These are phyloP conservation scores for Pyracantha coccinea DNA, from an alignment of 331 rosid genomes.

Conservation along the genomic window DNA sequence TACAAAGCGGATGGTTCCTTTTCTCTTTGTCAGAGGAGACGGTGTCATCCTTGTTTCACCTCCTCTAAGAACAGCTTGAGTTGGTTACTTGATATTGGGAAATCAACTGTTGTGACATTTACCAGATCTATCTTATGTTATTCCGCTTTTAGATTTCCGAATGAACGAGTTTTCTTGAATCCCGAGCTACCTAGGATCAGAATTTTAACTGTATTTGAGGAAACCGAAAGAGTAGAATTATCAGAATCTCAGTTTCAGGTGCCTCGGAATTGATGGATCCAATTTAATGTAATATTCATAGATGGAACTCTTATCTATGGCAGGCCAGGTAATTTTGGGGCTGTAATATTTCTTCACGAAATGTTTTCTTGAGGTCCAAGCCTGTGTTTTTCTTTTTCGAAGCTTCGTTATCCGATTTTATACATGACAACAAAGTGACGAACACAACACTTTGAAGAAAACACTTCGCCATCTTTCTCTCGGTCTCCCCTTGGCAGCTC, in stretches of 20 bases:
- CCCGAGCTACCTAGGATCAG: not conserved
- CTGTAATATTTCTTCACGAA: no score
- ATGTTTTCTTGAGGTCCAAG: no score
- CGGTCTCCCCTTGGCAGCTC: no score
- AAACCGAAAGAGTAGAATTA: constrained; percentile 2
- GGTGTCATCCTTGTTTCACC: constrained; percentile 99
- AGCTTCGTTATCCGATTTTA: not conserved
- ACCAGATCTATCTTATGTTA: not conserved
- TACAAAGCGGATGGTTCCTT: constrained; percentile 79
- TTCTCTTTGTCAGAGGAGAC: constrained; percentile 96
- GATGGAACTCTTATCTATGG: no score
- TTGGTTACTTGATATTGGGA: constrained; percentile 1
- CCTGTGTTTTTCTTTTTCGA: no score
- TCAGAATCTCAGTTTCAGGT: not conserved
- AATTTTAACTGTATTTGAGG: constrained; percentile 9
- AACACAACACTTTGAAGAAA: no score
- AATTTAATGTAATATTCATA: no score
- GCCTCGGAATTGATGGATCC: not conserved
- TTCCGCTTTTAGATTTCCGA: not conserved
- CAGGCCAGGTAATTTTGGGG: no score
- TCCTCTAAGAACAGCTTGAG: constrained; percentile 84
- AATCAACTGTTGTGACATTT: not conserved
- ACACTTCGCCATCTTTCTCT: no score
- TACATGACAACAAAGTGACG: not conserved
- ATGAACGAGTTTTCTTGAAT: constrained; percentile 1